Conservation (phyloP, 208 protist species). For the Wallacemonas collosoma region DNA sequence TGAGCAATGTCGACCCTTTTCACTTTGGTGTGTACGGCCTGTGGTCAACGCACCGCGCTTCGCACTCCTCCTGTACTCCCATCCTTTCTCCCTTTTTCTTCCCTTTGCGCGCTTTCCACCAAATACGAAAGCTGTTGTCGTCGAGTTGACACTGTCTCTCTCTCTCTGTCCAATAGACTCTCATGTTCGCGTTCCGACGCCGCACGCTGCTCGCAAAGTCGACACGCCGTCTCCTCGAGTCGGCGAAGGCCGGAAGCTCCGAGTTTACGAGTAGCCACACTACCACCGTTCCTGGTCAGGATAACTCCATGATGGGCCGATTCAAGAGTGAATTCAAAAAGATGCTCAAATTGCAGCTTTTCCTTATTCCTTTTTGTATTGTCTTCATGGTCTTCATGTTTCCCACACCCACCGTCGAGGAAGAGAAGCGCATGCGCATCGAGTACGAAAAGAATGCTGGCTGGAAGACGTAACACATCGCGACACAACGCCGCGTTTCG, state of each 20-base stretch:
- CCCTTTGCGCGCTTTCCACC: conserved; percentile 13
- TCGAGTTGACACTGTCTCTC: too few relatives aligned
- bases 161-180: neutral
- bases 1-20: too few relatives aligned
- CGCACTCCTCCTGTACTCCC: neutral
- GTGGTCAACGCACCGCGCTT: too few relatives aligned
- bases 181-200: conserved; percentile 53
- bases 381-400: conserved; percentile 67
- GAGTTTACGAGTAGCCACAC: conserved; percentile 52
- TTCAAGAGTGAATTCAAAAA: conserved; percentile 77
- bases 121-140: too few relatives aligned
- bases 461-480: conserved; percentile 76
- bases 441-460: conserved; percentile 85
- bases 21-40: too few relatives aligned
- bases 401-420: conserved; percentile 57
- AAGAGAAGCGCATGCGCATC: conserved; percentile 68
- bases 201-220: conserved; percentile 22
- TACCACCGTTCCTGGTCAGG: conserved; percentile 22
- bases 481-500: too few relatives aligned
- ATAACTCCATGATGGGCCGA: conserved; percentile 61
- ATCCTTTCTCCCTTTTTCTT: conserved; percentile 12
- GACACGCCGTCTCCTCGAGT: conserved; percentile 47
- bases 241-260: conserved; percentile 14
- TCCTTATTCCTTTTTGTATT: conserved; percentile 68
- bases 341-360: conserved; percentile 79